Evolutionary conservation across 192 early-diverging fungal species (phyloP).

Genomic region (Backusella mclennaniae): DNA sequence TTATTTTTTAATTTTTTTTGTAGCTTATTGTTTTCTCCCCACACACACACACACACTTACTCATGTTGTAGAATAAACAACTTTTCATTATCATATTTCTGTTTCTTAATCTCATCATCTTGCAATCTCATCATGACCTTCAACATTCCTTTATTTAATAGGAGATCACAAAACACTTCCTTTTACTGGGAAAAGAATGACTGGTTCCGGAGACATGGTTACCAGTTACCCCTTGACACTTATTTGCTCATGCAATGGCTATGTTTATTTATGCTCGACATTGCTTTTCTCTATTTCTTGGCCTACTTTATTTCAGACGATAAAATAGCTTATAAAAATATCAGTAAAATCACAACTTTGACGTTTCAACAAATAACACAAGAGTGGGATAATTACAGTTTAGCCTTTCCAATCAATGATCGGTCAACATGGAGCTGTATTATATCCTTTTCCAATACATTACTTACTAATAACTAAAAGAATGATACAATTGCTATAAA

Average conservation of each 20-base stretch:
- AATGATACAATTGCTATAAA: background rate
- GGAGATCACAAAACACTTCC: background rate
- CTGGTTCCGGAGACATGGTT: constrained; percentile 31
- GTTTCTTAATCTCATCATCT: background rate
- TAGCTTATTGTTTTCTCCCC: background rate
- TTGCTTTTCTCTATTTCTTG: constrained; percentile 25
- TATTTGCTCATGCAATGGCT: constrained; percentile 27
- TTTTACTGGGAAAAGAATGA: constrained; percentile 29
- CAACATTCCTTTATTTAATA: constrained; percentile 4
- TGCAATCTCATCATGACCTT: background rate
- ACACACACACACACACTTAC: background rate
- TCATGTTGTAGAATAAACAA: background rate
- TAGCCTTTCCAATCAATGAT: background rate
- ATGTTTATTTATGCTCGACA: constrained; percentile 18
- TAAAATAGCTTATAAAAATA: background rate
- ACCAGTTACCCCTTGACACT: constrained; percentile 21
- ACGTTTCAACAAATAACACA: background rate
- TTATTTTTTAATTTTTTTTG: background rate
- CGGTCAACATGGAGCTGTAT: constrained; percentile 9
- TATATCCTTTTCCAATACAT: constrained; percentile 28
- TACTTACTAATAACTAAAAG: background rate
- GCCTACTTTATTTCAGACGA: constrained; percentile 16
- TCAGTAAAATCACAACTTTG: background rate
- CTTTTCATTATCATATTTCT: background rate
- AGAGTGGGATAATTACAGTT: background rate